Evolutionary conservation across 331 rosid species (phyloP).

Genomic region (Acacia pycnantha): DNA sequence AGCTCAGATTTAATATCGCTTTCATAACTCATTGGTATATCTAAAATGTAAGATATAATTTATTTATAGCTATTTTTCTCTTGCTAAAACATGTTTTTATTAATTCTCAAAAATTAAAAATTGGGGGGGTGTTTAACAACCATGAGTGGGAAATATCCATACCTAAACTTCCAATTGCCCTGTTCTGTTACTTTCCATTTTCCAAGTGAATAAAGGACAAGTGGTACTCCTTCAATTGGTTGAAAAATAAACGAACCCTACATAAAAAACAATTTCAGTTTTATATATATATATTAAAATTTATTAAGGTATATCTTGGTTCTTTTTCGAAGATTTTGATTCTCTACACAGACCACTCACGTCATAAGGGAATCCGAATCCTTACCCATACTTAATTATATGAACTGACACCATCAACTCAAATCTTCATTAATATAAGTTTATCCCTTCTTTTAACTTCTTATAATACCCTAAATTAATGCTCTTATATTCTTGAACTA

Average conservation of each 20-base stretch:
- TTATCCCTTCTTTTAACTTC: background rate
- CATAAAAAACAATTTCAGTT: background rate
- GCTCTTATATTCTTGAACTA: background rate
- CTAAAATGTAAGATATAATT: background rate
- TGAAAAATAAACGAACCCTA: background rate
- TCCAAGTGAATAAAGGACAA: background rate
- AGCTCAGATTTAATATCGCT: background rate
- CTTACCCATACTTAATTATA: background rate
- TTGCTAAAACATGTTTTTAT: background rate
- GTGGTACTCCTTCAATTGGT: background rate
- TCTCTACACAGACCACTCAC: background rate
- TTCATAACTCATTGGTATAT: background rate
- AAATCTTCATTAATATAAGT: background rate
- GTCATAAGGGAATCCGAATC: constrained; percentile 17
- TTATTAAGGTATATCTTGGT: background rate
- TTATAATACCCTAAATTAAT: background rate
- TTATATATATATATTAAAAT: background rate
- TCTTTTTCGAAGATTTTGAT: background rate
- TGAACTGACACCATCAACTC: background rate
- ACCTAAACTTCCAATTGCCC: background rate
- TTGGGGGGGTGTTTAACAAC: background rate
- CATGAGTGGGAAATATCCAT: background rate
- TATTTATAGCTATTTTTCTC: background rate
- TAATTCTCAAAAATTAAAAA: background rate
- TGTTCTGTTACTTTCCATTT: background rate